These are phyloP conservation scores for Phanerochaete carnosa DNA, from an alignment of 768 basidiomycete species.

Conservation along the genomic window DNA sequence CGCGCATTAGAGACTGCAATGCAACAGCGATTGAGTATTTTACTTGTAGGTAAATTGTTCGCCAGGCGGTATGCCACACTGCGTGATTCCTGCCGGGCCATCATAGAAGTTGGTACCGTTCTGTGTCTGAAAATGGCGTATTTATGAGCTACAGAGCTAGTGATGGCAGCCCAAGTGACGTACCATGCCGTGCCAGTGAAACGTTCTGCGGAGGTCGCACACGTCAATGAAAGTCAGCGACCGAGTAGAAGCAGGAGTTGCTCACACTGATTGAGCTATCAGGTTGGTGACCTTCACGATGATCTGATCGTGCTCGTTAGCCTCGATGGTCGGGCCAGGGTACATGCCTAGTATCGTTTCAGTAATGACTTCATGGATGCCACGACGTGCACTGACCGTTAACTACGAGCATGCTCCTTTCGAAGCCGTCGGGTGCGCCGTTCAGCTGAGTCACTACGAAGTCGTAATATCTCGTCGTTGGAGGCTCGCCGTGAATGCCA, in stretches of 20 bases:
- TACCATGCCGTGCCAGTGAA: slow-evolving; percentile 34
- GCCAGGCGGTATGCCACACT: slow-evolving; percentile 52
- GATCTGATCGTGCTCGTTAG: slow-evolving; percentile 33
- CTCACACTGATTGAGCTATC: slow-evolving; percentile 28
- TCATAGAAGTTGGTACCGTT: slow-evolving; percentile 48
- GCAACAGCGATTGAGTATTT: background rate
- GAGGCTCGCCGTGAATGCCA: no score
- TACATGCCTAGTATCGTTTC: no score
- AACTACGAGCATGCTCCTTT: no score
- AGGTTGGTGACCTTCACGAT: slow-evolving; percentile 34
- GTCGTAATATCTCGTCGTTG: no score
- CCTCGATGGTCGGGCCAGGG: slow-evolving; percentile 38
- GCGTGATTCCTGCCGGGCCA: slow-evolving; percentile 42
- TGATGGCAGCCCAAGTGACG: background rate
- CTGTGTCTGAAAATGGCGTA: slow-evolving; percentile 28
- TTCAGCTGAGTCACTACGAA: no score
- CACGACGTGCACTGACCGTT: no score
- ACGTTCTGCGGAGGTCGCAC: slow-evolving; percentile 16
- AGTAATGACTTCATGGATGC: no score
- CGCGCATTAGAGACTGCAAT: background rate
- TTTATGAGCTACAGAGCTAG: background rate
- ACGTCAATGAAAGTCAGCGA: background rate
- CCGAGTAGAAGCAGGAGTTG: background rate
- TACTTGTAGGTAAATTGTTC: slow-evolving; percentile 38
- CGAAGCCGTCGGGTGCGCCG: no score